Conservation (phyloP, 176 grass and related monocot species). For the Eleusine coracana region DNA sequence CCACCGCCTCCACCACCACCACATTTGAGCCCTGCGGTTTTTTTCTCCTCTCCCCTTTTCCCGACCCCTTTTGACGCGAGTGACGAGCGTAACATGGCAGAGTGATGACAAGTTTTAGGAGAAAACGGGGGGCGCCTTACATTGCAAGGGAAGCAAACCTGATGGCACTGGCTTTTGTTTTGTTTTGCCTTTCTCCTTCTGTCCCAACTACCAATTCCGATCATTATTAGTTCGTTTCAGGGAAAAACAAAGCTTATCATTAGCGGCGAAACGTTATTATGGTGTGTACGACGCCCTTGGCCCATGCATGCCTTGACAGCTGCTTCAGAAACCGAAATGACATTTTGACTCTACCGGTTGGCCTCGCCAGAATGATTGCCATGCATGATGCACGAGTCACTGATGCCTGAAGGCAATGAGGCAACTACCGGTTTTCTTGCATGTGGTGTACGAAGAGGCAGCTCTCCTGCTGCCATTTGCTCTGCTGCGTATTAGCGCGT, state of each 20-base stretch:
- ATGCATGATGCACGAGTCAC: background rate
- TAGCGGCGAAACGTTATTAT: background rate
- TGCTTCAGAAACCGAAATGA: background rate
- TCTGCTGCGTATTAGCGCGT: background rate
- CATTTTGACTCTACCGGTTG: background rate
- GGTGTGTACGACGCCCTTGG: background rate
- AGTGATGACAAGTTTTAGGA: slow-evolving; percentile 10
- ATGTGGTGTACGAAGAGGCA: slow-evolving; percentile 8
- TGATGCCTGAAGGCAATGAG: background rate
- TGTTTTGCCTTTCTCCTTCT: background rate
- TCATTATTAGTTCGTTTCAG: background rate
- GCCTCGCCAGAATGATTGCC: background rate
- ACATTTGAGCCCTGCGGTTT: background rate
- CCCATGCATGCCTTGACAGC: background rate
- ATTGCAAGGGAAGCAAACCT: slow-evolving; percentile 53
- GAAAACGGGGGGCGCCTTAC: background rate
- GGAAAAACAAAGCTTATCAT: background rate
- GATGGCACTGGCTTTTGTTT: slow-evolving; percentile 1
- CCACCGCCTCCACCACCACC: background rate
- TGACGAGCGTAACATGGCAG: slow-evolving; percentile 11
- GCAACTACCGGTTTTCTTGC: background rate
- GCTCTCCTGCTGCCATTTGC: background rate
- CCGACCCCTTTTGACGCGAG: background rate
- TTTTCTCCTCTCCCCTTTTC: background rate
- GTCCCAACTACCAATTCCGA: slow-evolving; percentile 5